Evolutionary conservation across 352 stramenopile genomes (phyloP), one percentile per base, ranked within the genome.

Genomic region (Achlya hypogyna): DNA sequence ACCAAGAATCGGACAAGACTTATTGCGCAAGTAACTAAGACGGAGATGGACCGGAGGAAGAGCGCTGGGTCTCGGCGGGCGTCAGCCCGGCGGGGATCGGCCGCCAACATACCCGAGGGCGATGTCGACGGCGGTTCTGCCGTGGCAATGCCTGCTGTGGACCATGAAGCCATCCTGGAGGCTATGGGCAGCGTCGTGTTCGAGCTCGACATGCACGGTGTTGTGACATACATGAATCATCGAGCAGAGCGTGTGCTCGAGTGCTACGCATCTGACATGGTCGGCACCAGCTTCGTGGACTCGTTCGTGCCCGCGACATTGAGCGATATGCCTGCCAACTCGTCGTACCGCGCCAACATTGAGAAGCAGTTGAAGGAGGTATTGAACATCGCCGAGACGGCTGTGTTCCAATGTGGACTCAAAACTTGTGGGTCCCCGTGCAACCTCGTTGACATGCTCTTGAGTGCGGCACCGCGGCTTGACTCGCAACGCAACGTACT

Each of bases 371-470:
- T 67, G 16, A 42, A 67, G 22, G 43, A 58, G 3, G 60, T 67
- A 18, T 1, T 67, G 9, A 22, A 14, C 5, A 32, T 23, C 6
- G 73, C 84, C 43, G 86, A 93, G 20, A 68, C 75, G 0, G 72
- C 76, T 2, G 86, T 95, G 14, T 86, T 95, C 29, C 72, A 88
- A 54, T 85, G 84, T 25, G 82, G 82, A 0, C 65, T 92, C 0
- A 63, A 79, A n/a, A 85, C 84, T 14, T 63, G 81, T 8, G 79
- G 88, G 22, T 65, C 47, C 70, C 89, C 84, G 0, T 78, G 76
- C 0, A 95, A 85, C 58, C 89, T 86, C 62, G 79, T 93, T 2
- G 82, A 91, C 65, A 87, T 95, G 27, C 53, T 95, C 22, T 62
- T 93, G 59, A 95, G 90, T 52, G 86, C 82, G 0, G 84, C 82